Evolutionary conservation across 768 basidiomycete species (phyloP), one percentile per base, ranked within the genome.

Genomic region (Russula foetens): DNA sequence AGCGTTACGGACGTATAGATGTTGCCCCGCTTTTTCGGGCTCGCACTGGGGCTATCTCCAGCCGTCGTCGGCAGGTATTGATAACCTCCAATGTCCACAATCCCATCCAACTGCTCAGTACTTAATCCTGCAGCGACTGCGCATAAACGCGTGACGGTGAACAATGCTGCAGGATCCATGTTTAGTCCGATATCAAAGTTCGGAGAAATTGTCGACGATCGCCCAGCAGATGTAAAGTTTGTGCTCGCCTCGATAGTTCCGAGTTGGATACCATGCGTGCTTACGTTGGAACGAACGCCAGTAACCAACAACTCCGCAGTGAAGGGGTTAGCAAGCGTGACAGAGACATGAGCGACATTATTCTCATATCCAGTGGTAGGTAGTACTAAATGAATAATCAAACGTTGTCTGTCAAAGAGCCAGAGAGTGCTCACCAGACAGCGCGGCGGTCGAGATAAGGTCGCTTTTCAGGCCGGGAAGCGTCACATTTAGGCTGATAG

Each of bases 11-110:
- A 83, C 86, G 75, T 78, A 69, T 83, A 87, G 21, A 84, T 69
- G 61, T 81, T 81, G 14, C 68, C 74, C 52, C 82, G 73, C 41
- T 74, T 58, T 67, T 70, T 45, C 44, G 53, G 21, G 62, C 50
- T 56, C 57, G 49, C 66, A 63, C 35, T 69, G 35, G 63, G 71
- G n/a, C 74, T 74, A 43, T 61, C 66, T 24, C 50, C 57, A 21
- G 69, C 73, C 11, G 68, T 53, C 29, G 64, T 59, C 56, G 24
- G 46, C 26, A 84, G 70, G 64, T 86, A 88, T 23, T 79, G 72
- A 59, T 84, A 81, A n/a, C 82, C 86, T n/a, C 86, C 86, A 6
- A 88, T 69, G 24, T 73, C 59, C 9, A 90, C 83, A 58, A 90
- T 83, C 9, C 76, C 80, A 62, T 90, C 88, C 64, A 90, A 71